Evolutionary conservation across 768 basidiomycete species (phyloP).

Genomic region (Boletales sp.): DNA sequence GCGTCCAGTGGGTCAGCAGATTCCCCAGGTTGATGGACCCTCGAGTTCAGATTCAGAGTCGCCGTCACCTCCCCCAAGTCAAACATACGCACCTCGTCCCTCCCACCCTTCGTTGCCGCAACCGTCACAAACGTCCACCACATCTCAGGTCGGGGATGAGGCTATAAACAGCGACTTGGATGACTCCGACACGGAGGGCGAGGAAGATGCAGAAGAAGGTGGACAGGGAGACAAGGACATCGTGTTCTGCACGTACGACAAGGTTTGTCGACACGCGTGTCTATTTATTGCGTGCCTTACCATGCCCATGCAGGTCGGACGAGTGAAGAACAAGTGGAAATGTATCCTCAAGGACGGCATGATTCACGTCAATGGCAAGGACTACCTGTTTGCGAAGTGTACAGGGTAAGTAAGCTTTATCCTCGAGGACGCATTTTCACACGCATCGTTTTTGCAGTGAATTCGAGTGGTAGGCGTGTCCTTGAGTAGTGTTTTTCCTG

Average conservation of each 20-base stretch:
- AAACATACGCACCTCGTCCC: constrained; percentile 62
- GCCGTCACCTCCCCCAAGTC: constrained; percentile 62
- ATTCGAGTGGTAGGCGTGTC: constrained; percentile 41
- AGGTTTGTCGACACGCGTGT: constrained; percentile 48
- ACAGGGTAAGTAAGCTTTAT: constrained; percentile 65
- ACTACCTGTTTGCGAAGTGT: constrained; percentile 96
- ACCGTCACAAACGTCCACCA: constrained; percentile 38
- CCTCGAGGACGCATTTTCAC: not conserved
- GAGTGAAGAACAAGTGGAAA: constrained; percentile 99
- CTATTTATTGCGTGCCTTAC: constrained; percentile 1
- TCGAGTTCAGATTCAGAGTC: constrained; percentile 65
- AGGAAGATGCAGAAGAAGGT: constrained; percentile 79
- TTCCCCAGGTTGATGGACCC: constrained; percentile 83
- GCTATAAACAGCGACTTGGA: constrained; percentile 97
- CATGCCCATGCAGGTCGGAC: constrained; percentile 64
- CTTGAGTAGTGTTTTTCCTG: not conserved
- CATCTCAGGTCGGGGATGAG: constrained; percentile 55
- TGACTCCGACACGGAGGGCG: constrained; percentile 86
- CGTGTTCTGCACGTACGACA: constrained; percentile 98
- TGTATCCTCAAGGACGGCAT: constrained; percentile 96
- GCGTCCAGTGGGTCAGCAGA: constrained; percentile 31
- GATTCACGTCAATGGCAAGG: constrained; percentile 94
- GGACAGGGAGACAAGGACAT: constrained; percentile 79
- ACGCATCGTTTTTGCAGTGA: constrained; percentile 27
- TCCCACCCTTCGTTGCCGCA: constrained; percentile 79